phyloP scores from a whole-genome alignment of 345 rosid species.

The Hevea brasiliensis region DNA sequence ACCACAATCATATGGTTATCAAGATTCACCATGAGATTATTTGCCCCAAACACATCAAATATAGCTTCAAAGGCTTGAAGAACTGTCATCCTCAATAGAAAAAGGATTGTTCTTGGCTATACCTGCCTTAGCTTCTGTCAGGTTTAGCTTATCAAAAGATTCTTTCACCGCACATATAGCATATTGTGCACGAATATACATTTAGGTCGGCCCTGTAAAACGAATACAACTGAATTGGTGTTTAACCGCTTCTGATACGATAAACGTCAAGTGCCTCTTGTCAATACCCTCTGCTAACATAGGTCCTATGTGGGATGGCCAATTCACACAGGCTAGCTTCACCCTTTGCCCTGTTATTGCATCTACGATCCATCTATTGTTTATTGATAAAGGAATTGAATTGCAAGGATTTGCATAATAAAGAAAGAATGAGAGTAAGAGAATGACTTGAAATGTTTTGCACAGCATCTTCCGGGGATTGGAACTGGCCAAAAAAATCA shows the following conservation, averaged over 20 bases:
- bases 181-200: slow-evolving; percentile 21
- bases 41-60: slow-evolving; percentile 28
- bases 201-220: slow-evolving; percentile 16
- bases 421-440: not conserved
- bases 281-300: slow-evolving; percentile 29
- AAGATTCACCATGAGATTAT: slow-evolving; percentile 18
- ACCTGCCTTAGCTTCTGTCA: slow-evolving; percentile 19
- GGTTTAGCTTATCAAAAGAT: slow-evolving; percentile 20
- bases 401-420: not conserved
- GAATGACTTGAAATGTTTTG: not conserved
- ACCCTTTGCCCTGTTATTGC: slow-evolving; percentile 11
- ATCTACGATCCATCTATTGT: slow-evolving; percentile 23
- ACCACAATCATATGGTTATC: slow-evolving; percentile 27
- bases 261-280: slow-evolving; percentile 11
- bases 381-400: slow-evolving; percentile 21
- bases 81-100: slow-evolving; percentile 16
- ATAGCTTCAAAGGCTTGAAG: slow-evolving; percentile 30
- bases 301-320: slow-evolving; percentile 28
- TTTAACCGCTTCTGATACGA: not conserved
- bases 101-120: slow-evolving; percentile 30
- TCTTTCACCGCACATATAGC: not conserved
- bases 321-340: slow-evolving; percentile 22
- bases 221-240: slow-evolving; percentile 21
- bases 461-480: too few relatives aligned
- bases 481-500: too few relatives aligned